Conservation (phyloP, 116 monocot species). For the Zostera marina region DNA sequence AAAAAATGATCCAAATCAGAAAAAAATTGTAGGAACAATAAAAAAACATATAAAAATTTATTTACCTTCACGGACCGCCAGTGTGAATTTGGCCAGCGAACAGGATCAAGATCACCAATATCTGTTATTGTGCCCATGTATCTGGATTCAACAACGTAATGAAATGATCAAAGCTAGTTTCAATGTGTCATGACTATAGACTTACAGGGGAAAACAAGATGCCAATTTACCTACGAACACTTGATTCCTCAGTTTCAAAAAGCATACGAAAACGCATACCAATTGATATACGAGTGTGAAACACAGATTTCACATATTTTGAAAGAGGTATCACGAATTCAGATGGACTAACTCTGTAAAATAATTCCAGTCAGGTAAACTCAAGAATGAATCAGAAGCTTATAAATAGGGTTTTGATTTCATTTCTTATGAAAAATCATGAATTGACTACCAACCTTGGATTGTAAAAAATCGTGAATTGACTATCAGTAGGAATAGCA, state of each 20-base stretch:
- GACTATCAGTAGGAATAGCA: slow-evolving; percentile 89
- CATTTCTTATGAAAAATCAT: no score
- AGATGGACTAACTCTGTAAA: slow-evolving; percentile 72
- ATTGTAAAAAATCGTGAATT: slow-evolving; percentile 89
- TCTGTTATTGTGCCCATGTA: slow-evolving; percentile 94
- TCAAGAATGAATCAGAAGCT: neutral
- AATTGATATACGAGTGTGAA: slow-evolving; percentile 75
- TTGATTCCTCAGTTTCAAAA: slow-evolving; percentile 95
- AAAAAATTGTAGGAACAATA: neutral
- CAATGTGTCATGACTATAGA: slow-evolving; percentile 2
- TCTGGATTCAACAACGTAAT: slow-evolving; percentile 23
- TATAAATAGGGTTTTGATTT: neutral
- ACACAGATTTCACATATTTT: slow-evolving; percentile 86
- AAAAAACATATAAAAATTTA: neutral
- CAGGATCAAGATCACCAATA: slow-evolving; percentile 73
- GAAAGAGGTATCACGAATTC: slow-evolving; percentile 93
- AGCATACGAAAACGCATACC: slow-evolving; percentile 98
- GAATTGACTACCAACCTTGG: slow-evolving; percentile 35
- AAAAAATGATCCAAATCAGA: neutral
- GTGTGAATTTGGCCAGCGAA: slow-evolving; percentile 81
- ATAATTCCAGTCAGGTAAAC: neutral
- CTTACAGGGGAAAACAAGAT: neutral
- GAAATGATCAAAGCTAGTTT: neutral
- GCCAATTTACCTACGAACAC: slow-evolving; percentile 58
- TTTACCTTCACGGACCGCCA: slow-evolving; percentile 93